These are phyloP conservation scores for Melaleuca alternifolia DNA, from an alignment of 345 rosid genomes.

Conservation along the genomic window DNA sequence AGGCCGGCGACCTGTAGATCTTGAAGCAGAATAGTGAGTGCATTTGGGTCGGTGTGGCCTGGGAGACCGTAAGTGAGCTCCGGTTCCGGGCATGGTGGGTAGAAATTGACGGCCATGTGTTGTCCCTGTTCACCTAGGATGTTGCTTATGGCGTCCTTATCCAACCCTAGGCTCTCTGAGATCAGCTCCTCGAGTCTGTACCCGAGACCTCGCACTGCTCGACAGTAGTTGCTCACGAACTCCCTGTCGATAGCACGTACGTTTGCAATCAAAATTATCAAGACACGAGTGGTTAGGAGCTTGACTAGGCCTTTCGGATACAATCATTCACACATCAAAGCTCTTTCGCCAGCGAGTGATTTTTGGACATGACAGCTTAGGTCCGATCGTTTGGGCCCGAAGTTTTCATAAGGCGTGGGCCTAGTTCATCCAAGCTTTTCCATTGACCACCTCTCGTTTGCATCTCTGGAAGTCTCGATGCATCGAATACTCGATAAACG, in stretches of 20 bases:
- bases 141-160: slow-evolving; percentile 36
- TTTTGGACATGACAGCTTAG: not conserved
- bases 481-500: not conserved
- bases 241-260: slow-evolving; percentile 25
- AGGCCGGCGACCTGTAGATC: slow-evolving; percentile 62
- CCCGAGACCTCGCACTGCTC: slow-evolving; percentile 56
- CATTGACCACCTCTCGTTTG: not conserved
- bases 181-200: slow-evolving; percentile 50
- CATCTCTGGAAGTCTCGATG: not conserved
- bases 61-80: slow-evolving; percentile 87
- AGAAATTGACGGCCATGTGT: slow-evolving; percentile 87
- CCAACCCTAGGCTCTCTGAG: slow-evolving; percentile 80
- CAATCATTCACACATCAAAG: not conserved
- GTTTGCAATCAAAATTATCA: not conserved
- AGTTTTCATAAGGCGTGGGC: not conserved
- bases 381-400: not conserved
- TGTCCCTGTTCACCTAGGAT: slow-evolving; percentile 81
- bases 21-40: slow-evolving; percentile 78
- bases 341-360: not conserved
- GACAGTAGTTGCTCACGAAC: slow-evolving; percentile 44
- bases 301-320: not conserved
- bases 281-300: not conserved
- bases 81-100: slow-evolving; percentile 90
- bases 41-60: slow-evolving; percentile 82
- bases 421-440: not conserved